These are phyloP conservation scores for Raphanus hybrid DNA, from an alignment of 441 rosid species.

Conservation along the genomic window DNA sequence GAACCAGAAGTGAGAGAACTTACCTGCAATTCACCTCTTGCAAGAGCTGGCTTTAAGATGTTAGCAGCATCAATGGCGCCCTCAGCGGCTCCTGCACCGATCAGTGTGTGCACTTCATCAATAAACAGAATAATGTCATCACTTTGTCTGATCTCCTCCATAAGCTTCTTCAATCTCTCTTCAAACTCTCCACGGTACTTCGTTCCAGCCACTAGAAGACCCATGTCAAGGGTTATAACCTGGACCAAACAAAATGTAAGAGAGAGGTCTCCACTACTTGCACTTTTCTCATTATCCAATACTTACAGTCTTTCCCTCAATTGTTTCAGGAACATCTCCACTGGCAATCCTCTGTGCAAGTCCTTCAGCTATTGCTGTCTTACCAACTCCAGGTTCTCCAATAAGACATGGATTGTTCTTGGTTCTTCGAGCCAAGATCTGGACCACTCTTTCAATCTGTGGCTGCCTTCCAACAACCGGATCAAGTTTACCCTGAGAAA, in stretches of 20 bases:
- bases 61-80: constrained; percentile 94
- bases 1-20: background rate
- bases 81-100: constrained; percentile 87
- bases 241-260: background rate
- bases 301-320: constrained; percentile 72
- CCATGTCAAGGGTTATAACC: too few species aligned
- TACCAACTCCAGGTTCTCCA: constrained; percentile 98
- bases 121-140: constrained; percentile 83
- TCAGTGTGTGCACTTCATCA: constrained; percentile 91
- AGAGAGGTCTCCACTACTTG: background rate
- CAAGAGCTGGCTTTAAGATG: constrained; percentile 91
- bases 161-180: constrained; percentile 80
- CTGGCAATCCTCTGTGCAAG: constrained; percentile 78
- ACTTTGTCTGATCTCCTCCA: constrained; percentile 82
- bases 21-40: constrained; percentile 92
- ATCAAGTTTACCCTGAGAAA: constrained; percentile 74
- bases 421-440: constrained; percentile 83
- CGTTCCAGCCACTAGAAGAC: too few species aligned
- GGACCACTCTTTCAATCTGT: constrained; percentile 80
- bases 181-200: constrained; percentile 35
- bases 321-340: constrained; percentile 84
- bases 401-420: constrained; percentile 95
- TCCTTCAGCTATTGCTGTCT: constrained; percentile 97
- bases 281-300: background rate
- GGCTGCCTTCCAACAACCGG: constrained; percentile 91